Percentiles rank a stretch among this genome's conserved stretches.
phyloP scores from a whole-genome alignment of 2,329 filamentous ascomycete genomes.

The Aspergillus felis region DNA sequence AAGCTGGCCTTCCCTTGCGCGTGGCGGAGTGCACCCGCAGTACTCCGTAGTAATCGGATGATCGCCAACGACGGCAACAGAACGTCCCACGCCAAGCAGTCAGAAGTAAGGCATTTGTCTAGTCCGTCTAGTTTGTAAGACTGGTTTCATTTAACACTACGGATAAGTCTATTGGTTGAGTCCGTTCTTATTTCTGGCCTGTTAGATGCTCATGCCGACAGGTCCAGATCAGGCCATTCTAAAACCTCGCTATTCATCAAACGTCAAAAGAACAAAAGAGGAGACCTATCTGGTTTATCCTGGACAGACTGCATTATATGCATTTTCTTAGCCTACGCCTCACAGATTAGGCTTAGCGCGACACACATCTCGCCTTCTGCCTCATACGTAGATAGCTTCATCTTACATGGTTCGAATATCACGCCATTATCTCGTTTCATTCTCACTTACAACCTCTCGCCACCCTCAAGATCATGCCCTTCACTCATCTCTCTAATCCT shows the following conservation, averaged over 20 bases:
- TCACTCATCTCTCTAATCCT: constrained; percentile 27
- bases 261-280: too few species aligned
- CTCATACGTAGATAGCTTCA: too few species aligned
- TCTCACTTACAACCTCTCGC: too few species aligned
- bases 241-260: too few species aligned
- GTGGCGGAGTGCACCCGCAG: constrained; percentile 3
- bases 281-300: too few species aligned
- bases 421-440: too few species aligned
- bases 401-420: too few species aligned
- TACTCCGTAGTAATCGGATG: constrained; percentile 11
- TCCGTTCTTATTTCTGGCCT: background rate
- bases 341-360: too few species aligned
- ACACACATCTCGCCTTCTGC: too few species aligned
- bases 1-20: constrained; percentile 22
- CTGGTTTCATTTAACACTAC: background rate
- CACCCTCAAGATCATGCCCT: constrained; percentile 34
- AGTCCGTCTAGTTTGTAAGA: background rate
- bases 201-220: background rate
- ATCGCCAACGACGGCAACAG: background rate
- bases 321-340: too few species aligned
- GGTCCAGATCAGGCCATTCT: background rate
- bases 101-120: background rate
- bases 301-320: too few species aligned
- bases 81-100: background rate
- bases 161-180: background rate